phyloP scores from a whole-genome alignment of 2,329 filamentous ascomycete species.

The Fusarium cyanostomum region DNA sequence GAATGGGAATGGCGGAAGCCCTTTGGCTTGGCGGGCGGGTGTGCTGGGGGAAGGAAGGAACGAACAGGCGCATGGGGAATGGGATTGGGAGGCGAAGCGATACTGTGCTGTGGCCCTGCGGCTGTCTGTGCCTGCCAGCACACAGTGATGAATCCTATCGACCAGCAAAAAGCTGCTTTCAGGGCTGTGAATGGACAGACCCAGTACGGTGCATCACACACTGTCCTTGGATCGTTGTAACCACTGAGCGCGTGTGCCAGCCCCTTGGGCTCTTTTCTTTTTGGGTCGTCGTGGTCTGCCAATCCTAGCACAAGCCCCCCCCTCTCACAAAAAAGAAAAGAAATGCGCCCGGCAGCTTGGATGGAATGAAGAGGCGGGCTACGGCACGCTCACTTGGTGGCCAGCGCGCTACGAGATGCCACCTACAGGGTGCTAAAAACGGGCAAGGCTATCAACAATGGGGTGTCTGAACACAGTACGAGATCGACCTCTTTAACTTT shows the following conservation, averaged over 20 bases:
- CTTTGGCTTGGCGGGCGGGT: slow-evolving; percentile 39
- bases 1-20: slow-evolving; percentile 16
- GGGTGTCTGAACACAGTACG: slow-evolving; percentile 37
- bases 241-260: slow-evolving; percentile 33
- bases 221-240: slow-evolving; percentile 9
- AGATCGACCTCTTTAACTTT: slow-evolving; percentile 24
- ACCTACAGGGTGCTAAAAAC: slow-evolving; percentile 20
- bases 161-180: neutral
- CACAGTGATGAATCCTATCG: slow-evolving; percentile 10
- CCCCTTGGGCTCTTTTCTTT: slow-evolving; percentile 26
- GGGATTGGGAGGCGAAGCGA: slow-evolving; percentile 17
- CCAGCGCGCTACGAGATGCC: slow-evolving; percentile 28
- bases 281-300: slow-evolving; percentile 3
- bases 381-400: slow-evolving; percentile 27
- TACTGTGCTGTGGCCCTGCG: slow-evolving; percentile 17
- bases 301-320: neutral
- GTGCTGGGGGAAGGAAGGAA: slow-evolving; percentile 38
- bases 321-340: neutral
- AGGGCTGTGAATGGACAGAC: slow-evolving; percentile 30
- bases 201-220: slow-evolving; percentile 31
- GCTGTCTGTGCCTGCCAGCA: slow-evolving; percentile 1
- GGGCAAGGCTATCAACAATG: slow-evolving; percentile 28
- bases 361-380: slow-evolving; percentile 32
- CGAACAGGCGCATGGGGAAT: slow-evolving; percentile 30
- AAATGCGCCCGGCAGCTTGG: slow-evolving; percentile 13